Evolutionary conservation across 768 basidiomycete species (phyloP).

Genomic region (Suillus ampliporus): DNA sequence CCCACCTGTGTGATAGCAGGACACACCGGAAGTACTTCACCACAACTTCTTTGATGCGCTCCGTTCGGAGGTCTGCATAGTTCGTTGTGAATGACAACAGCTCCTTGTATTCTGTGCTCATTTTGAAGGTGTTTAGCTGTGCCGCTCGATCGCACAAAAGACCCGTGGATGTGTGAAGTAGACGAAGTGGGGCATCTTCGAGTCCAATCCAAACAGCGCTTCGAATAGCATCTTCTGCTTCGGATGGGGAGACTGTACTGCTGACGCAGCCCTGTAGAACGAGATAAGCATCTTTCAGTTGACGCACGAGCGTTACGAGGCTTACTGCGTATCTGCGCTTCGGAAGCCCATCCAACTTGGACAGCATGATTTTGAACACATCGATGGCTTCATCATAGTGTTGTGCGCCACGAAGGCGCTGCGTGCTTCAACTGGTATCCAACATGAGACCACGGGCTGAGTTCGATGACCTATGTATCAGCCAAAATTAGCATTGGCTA

Average conservation of each 20-base stretch:
- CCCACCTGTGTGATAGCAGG: slow-evolving; percentile 6
- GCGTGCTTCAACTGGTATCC: neutral
- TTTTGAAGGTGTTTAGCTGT: neutral
- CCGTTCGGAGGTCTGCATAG: neutral
- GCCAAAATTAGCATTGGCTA: neutral
- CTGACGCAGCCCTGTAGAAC: neutral
- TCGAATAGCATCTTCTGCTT: neutral
- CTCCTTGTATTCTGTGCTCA: neutral
- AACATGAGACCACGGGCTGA: neutral
- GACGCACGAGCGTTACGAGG: neutral
- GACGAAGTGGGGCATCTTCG: neutral
- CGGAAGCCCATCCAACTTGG: neutral
- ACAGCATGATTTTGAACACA: neutral
- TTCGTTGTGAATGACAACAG: neutral
- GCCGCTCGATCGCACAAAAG: neutral
- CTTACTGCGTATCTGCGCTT: too few species aligned
- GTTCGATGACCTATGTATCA: neutral
- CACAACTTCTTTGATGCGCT: neutral
- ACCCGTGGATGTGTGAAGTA: slow-evolving; percentile 1
- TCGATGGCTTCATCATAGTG: neutral
- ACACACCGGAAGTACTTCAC: neutral
- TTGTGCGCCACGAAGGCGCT: neutral
- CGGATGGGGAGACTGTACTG: neutral
- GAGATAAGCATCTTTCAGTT: neutral
- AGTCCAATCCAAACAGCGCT: neutral